Conservation (phyloP, 176 grass and related monocot species). For the Hsuehochloa calcarea region DNA sequence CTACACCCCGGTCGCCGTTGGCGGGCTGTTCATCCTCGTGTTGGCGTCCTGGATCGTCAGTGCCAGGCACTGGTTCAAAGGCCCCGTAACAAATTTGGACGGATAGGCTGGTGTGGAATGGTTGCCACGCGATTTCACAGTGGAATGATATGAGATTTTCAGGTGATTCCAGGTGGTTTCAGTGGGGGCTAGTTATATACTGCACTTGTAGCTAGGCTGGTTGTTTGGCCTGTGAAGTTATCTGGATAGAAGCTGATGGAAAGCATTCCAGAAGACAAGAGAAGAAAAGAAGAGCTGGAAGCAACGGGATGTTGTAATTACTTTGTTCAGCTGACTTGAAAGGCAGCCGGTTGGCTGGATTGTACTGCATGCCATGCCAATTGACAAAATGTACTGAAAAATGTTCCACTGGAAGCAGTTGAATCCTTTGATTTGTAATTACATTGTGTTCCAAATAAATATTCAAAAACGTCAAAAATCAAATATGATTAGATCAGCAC, state of each 20-base stretch:
- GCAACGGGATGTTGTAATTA: neutral
- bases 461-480: neutral
- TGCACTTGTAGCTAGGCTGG: neutral
- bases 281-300: neutral
- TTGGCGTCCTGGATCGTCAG: constrained; percentile 55
- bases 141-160: neutral
- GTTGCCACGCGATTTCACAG: neutral
- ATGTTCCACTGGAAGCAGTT: neutral
- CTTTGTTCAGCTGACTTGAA: neutral
- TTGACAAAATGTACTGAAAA: neutral
- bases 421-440: neutral
- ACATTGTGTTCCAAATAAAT: neutral
- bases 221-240: neutral
- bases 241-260: neutral
- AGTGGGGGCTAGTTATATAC: neutral
- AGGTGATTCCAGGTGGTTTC: neutral
- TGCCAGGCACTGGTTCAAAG: constrained; percentile 82
- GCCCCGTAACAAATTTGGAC: constrained; percentile 57
- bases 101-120: neutral
- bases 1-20: constrained; percentile 72
- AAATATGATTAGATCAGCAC: neutral
- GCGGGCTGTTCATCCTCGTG: constrained; percentile 58
- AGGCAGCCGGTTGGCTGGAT: neutral
- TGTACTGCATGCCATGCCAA: neutral
- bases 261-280: neutral